Evolutionary conservation across 768 basidiomycete genomes (phyloP).

Genomic region (Cyathus striatus): DNA sequence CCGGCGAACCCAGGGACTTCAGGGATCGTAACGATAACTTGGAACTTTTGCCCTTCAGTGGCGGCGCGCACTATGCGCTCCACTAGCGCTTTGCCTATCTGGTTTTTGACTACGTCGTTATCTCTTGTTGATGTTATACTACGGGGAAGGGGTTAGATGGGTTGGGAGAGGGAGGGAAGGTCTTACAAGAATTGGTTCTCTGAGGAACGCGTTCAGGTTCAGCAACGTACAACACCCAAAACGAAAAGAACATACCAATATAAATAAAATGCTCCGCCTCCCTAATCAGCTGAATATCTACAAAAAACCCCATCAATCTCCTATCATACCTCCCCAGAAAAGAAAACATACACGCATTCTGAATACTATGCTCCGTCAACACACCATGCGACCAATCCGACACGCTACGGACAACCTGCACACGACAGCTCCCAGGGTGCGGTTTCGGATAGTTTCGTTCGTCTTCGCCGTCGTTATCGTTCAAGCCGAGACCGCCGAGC

Average conservation of each 20-base stretch:
- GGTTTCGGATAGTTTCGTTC: constrained; percentile 35
- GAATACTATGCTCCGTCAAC: constrained; percentile 85
- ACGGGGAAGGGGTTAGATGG: constrained; percentile 6
- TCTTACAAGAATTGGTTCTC: constrained; percentile 89
- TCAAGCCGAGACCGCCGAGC: constrained; percentile 34
- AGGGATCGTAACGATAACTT: constrained; percentile 85
- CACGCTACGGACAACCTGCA: constrained; percentile 83
- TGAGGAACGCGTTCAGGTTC: constrained; percentile 18
- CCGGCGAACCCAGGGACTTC: constrained; percentile 90
- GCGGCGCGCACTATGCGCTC: constrained; percentile 86
- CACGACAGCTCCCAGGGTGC: constrained; percentile 47
- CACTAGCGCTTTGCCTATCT: constrained; percentile 78
- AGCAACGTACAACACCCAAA: neutral
- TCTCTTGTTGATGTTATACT: constrained; percentile 74
- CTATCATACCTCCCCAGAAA: neutral
- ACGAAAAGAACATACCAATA: constrained; percentile 58
- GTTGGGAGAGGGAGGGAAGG: neutral
- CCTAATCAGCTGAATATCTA: constrained; percentile 75
- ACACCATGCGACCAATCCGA: constrained; percentile 95
- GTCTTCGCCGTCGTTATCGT: constrained; percentile 32
- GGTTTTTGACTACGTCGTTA: constrained; percentile 71
- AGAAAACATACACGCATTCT: constrained; percentile 75
- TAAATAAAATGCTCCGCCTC: constrained; percentile 89
- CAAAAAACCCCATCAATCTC: neutral
- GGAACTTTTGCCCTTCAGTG: constrained; percentile 65